Percentiles rank a stretch among this genome's conserved stretches.
phyloP scores from a whole-genome alignment of 495 filamentous ascomycete genomes.

The Neurospora cerealis region DNA sequence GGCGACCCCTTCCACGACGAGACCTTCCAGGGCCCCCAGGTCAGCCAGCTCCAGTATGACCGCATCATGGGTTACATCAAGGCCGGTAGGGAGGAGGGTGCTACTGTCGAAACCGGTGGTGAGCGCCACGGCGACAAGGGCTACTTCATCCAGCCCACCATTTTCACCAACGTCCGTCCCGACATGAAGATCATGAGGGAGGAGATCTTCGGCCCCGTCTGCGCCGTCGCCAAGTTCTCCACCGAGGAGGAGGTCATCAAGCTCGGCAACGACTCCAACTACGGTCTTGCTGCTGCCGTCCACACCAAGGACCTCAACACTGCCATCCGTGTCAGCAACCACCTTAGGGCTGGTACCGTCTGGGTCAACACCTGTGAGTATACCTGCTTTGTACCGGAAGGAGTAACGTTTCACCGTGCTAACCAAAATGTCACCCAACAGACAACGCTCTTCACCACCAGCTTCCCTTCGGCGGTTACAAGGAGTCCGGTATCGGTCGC shows the following conservation, averaged over 20 bases:
- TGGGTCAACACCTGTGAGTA: slow-evolving; percentile 77
- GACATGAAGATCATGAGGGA: slow-evolving; percentile 99
- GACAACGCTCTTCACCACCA: slow-evolving; percentile 71
- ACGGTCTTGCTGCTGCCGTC: slow-evolving; percentile 83
- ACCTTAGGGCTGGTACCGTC: slow-evolving; percentile 78
- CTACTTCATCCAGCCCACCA: slow-evolving; percentile 97
- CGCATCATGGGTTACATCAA: slow-evolving; percentile 98
- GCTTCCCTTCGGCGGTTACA: slow-evolving; percentile 82
- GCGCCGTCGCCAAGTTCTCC: slow-evolving; percentile 89
- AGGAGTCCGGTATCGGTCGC: slow-evolving; percentile 86
- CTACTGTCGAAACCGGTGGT: slow-evolving; percentile 76
- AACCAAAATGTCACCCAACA: slow-evolving; percentile 4
- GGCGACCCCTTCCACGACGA: slow-evolving; percentile 80
- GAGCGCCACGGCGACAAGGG: slow-evolving; percentile 81
- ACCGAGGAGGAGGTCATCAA: slow-evolving; percentile 75
- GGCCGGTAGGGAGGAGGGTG: slow-evolving; percentile 76
- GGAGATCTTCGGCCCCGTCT: slow-evolving; percentile 96
- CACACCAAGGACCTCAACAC: slow-evolving; percentile 94
- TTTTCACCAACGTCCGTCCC: slow-evolving; percentile 79
- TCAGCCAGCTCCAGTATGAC: slow-evolving; percentile 91
- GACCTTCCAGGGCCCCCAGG: slow-evolving; percentile 97
- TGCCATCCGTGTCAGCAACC: slow-evolving; percentile 77
- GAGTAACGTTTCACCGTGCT: background rate
- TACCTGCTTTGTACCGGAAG: background rate
- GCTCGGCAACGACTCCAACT: slow-evolving; percentile 71